A percentile compares a stretch with the other conserved stretches of the same genome.
Evolutionary conservation across 2,329 filamentous ascomycete genomes (phyloP).

Genomic region (Cercospora beticola): DNA sequence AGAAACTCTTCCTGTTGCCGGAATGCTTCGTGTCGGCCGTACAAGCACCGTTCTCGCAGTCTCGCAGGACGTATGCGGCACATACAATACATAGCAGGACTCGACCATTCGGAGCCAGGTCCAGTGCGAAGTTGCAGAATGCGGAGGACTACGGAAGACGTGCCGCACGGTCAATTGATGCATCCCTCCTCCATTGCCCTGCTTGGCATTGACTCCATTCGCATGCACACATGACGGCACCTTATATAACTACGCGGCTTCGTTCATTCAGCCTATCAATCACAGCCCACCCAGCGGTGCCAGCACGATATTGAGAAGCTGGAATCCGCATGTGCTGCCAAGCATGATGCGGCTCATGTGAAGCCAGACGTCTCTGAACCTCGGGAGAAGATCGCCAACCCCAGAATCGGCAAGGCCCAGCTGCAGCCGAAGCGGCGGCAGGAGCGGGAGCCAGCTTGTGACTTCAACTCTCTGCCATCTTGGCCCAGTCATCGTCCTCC

Average conservation of each 20-base stretch:
- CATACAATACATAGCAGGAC: too few species aligned
- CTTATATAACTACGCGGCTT: background rate
- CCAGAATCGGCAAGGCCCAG: conserved; percentile 10
- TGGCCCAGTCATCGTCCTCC: conserved; percentile 25
- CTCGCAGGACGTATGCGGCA: background rate
- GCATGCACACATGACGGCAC: background rate
- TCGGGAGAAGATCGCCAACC: conserved; percentile 18
- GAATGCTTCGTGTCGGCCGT: background rate
- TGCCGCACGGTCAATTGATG: background rate
- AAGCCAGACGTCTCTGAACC: conserved; percentile 13
- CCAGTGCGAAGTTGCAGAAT: background rate
- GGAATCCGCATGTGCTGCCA: background rate
- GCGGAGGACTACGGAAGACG: background rate
- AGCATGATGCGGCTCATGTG: conserved; percentile 11
- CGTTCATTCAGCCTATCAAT: background rate
- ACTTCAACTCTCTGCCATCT: conserved; percentile 18
- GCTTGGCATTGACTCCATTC: background rate
- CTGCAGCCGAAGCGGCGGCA: conserved; percentile 12
- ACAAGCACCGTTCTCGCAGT: background rate
- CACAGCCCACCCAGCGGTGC: background rate
- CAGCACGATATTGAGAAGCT: background rate
- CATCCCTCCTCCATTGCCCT: background rate
- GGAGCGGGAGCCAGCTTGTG: conserved; percentile 19
- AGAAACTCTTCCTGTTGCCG: background rate
- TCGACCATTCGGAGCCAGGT: background rate